Conservation (phyloP, 1,284 basidiomycete species). For the Gymnopus androsaceus region DNA sequence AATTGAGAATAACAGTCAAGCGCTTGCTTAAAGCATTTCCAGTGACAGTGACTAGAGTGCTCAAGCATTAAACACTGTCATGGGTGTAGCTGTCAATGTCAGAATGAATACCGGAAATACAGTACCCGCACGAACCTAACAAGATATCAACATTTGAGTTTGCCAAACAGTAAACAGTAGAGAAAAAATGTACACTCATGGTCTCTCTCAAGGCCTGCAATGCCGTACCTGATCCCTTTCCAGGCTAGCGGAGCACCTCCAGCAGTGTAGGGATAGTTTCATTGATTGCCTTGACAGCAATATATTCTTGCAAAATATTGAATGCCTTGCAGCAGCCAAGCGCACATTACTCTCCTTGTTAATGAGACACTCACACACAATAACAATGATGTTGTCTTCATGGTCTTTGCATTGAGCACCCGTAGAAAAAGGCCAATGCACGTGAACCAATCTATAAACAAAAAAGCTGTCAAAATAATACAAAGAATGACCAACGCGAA, state of each 20-base stretch:
- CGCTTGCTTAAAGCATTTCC: conserved; percentile 87
- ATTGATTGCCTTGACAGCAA: conserved; percentile 92
- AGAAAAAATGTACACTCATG: conserved; percentile 66
- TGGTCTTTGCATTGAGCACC: conserved; percentile 88
- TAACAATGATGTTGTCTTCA: conserved; percentile 87
- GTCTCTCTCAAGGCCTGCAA: conserved; percentile 92
- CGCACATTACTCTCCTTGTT: conserved; percentile 90
- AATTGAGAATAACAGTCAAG: conserved; percentile 72
- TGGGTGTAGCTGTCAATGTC: conserved; percentile 86
- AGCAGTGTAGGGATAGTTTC: conserved; percentile 95
- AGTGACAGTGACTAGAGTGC: conserved; percentile 92
- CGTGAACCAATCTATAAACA: too few species aligned
- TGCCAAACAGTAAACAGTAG: not conserved
- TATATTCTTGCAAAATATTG: conserved; percentile 88
- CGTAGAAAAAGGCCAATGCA: too few species aligned
- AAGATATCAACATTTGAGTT: not conserved
- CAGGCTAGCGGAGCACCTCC: conserved; percentile 89
- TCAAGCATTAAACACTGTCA: conserved; percentile 95
- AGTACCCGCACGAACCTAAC: conserved; percentile 82
- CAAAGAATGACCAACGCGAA: too few species aligned
- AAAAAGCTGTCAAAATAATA: too few species aligned
- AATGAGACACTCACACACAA: conserved; percentile 85
- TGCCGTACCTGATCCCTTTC: conserved; percentile 92
- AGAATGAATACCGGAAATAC: conserved; percentile 99
- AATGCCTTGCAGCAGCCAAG: conserved; percentile 92